Percentiles rank a stretch among this genome's conserved stretches.
Conservation (phyloP, 208 protist genomes). For the Phytomonas serpens region DNA sequence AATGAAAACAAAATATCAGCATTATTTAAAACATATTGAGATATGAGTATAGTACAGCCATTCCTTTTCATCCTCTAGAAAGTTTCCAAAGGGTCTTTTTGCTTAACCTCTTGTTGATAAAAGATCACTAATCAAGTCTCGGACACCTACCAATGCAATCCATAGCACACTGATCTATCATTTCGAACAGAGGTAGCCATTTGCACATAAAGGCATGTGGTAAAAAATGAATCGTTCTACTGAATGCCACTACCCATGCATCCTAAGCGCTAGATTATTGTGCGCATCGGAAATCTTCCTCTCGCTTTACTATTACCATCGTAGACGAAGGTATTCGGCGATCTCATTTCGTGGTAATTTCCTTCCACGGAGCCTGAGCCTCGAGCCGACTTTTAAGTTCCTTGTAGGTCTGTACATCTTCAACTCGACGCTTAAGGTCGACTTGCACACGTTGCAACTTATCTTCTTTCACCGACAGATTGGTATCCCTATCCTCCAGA, state of each 20-base stretch:
- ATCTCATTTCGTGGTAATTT: not conserved
- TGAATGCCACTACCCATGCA: not conserved
- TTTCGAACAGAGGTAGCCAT: not conserved
- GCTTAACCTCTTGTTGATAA: not conserved
- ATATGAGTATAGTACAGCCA: not conserved
- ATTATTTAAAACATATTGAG: not conserved
- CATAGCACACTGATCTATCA: not conserved
- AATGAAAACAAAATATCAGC: not conserved
- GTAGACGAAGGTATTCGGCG: not conserved
- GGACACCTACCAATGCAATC: not conserved
- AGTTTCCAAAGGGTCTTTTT: not conserved
- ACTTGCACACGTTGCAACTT: conserved; percentile 44
- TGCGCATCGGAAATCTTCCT: not conserved
- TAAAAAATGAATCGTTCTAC: not conserved
- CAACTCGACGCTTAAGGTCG: conserved; percentile 48
- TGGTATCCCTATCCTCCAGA: conserved; percentile 57
- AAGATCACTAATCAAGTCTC: not conserved
- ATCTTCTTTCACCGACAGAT: conserved; percentile 47
- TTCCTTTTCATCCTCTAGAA: not conserved
- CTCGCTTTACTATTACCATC: not conserved
- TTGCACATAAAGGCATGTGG: not conserved
- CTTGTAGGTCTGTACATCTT: conserved; percentile 41
- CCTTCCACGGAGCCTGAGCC: conserved; percentile 9
- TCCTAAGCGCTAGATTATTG: not conserved
- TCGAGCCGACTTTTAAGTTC: conserved; percentile 23